Conservation (phyloP, 257 asterid species). For the Fraxinus excelsior region DNA sequence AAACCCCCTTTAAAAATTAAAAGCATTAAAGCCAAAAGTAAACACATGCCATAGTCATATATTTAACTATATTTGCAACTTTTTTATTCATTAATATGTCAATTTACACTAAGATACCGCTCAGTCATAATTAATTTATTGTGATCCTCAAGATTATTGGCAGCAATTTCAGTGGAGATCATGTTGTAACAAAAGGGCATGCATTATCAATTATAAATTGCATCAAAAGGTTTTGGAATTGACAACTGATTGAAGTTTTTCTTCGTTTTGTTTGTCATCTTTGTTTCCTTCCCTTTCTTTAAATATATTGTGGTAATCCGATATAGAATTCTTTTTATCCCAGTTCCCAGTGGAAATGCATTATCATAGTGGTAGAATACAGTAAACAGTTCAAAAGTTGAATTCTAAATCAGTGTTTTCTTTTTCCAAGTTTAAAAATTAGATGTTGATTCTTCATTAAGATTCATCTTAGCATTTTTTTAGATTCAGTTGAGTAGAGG, state of each 20-base stretch:
- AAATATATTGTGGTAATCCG: slow-evolving; percentile 52
- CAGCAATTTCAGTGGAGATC: slow-evolving; percentile 45
- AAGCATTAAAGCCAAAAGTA: slow-evolving; percentile 34
- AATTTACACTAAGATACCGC: slow-evolving; percentile 24
- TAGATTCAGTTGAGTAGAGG: not conserved
- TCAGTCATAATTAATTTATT: slow-evolving; percentile 8
- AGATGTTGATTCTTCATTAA: slow-evolving; percentile 32
- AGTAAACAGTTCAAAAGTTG: slow-evolving; percentile 30
- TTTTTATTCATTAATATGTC: slow-evolving; percentile 4
- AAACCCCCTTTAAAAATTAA: slow-evolving; percentile 22
- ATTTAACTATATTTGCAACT: slow-evolving; percentile 14
- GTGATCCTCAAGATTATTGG: slow-evolving; percentile 20
- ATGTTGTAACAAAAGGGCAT: slow-evolving; percentile 34
- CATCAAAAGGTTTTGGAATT: slow-evolving; percentile 21
- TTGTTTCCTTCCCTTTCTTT: slow-evolving; percentile 47
- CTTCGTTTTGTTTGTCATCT: slow-evolving; percentile 22
- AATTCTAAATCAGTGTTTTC: slow-evolving; percentile 18
- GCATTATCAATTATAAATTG: slow-evolving; percentile 27
- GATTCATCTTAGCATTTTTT: slow-evolving; percentile 28
- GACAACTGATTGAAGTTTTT: slow-evolving; percentile 31
- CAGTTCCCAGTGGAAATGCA: slow-evolving; percentile 11
- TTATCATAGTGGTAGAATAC: slow-evolving; percentile 19
- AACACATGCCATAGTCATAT: slow-evolving; percentile 20
- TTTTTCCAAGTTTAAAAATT: slow-evolving; percentile 21
- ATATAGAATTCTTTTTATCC: slow-evolving; percentile 41